Conservation (phyloP, 2,329 filamentous ascomycete species). For the Colletotrichum aenigma region DNA sequence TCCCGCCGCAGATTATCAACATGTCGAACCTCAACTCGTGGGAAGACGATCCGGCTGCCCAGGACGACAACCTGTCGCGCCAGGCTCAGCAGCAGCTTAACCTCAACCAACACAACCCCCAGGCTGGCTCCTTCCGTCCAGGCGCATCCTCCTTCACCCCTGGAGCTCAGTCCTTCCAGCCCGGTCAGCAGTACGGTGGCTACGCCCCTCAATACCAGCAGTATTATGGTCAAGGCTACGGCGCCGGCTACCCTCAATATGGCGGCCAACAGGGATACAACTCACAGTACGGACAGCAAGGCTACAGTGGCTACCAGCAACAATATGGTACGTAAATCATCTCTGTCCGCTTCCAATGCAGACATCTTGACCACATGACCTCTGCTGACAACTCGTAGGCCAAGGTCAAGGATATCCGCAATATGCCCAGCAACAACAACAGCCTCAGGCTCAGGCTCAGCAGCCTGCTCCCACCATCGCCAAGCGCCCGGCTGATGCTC, state of each 20-base stretch:
- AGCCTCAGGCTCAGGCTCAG: conserved; percentile 32
- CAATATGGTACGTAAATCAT: conserved; percentile 37
- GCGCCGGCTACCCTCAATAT: conserved; percentile 60
- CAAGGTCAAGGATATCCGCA: conserved; percentile 47
- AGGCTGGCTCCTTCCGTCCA: conserved; percentile 50
- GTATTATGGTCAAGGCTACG: conserved; percentile 57
- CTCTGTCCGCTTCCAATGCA: background rate
- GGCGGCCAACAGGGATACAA: conserved; percentile 44
- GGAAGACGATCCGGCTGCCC: conserved; percentile 84
- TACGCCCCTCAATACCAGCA: conserved; percentile 62
- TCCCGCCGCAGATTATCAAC: conserved; percentile 27
- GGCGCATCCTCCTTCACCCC: conserved; percentile 73
- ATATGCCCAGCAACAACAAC: conserved; percentile 52
- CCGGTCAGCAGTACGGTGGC: conserved; percentile 69
- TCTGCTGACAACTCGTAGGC: background rate
- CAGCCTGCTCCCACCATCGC: conserved; percentile 64
- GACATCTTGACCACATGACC: background rate
- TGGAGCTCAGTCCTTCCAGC: conserved; percentile 72
- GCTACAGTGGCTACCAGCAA: conserved; percentile 40
- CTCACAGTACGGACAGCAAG: conserved; percentile 46
- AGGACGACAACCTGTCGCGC: conserved; percentile 79
- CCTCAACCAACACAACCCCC: conserved; percentile 60
- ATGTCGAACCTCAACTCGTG: conserved; percentile 96
- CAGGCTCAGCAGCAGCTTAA: conserved; percentile 80
- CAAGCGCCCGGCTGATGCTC: conserved; percentile 60